Conservation (phyloP, 202 grass and related monocot species). For the Schoenoplectus triqueter region DNA sequence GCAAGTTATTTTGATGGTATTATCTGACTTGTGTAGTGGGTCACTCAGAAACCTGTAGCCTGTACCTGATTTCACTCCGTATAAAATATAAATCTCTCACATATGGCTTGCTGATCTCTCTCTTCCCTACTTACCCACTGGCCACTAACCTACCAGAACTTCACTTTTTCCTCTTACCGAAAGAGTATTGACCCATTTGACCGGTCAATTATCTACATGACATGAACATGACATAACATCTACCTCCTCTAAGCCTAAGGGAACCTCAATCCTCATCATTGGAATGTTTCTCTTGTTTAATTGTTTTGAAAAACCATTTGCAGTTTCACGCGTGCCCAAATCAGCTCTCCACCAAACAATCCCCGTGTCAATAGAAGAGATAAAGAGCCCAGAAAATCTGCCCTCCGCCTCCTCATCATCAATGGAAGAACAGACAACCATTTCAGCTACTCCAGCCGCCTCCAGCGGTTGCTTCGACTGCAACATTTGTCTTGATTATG, state of each 20-base stretch:
- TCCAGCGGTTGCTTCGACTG: constrained; percentile 80
- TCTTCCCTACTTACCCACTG: not conserved
- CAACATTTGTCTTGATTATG: constrained; percentile 88
- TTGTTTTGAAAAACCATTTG: not conserved
- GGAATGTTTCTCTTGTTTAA: not conserved
- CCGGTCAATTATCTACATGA: no score
- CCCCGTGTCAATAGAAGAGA: no score
- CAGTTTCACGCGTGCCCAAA: constrained; percentile 19
- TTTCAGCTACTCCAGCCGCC: not conserved
- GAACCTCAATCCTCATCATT: no score
- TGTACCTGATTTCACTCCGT: not conserved
- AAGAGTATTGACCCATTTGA: not conserved
- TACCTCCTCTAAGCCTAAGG: not conserved
- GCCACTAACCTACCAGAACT: not conserved
- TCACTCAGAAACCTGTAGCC: not conserved
- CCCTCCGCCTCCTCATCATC: not conserved
- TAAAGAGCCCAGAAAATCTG: no score
- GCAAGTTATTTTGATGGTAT: not conserved
- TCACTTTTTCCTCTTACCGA: not conserved
- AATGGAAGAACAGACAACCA: constrained; percentile 33
- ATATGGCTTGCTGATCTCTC: not conserved
- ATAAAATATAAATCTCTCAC: not conserved
- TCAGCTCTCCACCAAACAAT: not conserved
- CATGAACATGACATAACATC: not conserved
- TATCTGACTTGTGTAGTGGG: not conserved